Percentiles rank a stretch among this genome's conserved stretches.
These are phyloP conservation scores for Yarrowia porcina DNA, from an alignment of 805 yeast genomes.

Conservation along the genomic window DNA sequence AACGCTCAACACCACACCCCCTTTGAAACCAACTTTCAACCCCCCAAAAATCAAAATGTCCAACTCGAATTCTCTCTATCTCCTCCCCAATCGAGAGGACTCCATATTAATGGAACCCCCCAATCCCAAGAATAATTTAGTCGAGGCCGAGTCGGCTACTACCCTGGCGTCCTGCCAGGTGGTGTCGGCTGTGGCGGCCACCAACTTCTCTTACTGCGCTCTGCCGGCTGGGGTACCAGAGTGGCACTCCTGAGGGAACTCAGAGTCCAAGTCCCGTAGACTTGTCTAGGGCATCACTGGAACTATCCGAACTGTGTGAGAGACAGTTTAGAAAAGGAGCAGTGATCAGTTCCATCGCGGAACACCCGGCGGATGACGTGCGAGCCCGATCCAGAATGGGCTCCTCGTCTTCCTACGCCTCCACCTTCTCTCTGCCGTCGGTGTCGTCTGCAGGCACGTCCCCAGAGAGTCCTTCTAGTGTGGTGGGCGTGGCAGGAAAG, in stretches of 20 bases:
- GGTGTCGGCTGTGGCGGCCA: constrained; percentile 25
- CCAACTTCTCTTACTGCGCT: constrained; percentile 25
- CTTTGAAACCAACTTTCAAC: background rate
- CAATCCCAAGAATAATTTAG: constrained; percentile 23
- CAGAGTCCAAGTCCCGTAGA: constrained; percentile 21
- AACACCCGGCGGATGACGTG: background rate
- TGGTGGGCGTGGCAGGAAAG: background rate
- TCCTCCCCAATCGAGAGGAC: constrained; percentile 19
- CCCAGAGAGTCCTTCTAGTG: constrained; percentile 9
- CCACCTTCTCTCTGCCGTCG: constrained; percentile 23
- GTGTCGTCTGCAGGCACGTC: constrained; percentile 20
- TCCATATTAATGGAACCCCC: constrained; percentile 22
- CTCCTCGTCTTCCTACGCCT: constrained; percentile 19
- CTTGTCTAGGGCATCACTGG: constrained; percentile 27
- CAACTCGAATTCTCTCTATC: constrained; percentile 25
- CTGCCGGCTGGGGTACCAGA: constrained; percentile 25
- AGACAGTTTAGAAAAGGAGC: constrained; percentile 25
- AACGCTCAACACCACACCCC: background rate
- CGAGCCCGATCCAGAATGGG: constrained; percentile 12
- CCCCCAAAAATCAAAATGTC: background rate
- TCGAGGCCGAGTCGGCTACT: constrained; percentile 23
- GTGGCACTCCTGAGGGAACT: constrained; percentile 26
- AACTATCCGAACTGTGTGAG: constrained; percentile 25
- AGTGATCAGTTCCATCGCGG: constrained; percentile 25
- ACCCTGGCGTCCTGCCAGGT: constrained; percentile 25